phyloP scores from a whole-genome alignment of 495 filamentous ascomycete genomes.

The Melanomma pulvis-pyrius region DNA sequence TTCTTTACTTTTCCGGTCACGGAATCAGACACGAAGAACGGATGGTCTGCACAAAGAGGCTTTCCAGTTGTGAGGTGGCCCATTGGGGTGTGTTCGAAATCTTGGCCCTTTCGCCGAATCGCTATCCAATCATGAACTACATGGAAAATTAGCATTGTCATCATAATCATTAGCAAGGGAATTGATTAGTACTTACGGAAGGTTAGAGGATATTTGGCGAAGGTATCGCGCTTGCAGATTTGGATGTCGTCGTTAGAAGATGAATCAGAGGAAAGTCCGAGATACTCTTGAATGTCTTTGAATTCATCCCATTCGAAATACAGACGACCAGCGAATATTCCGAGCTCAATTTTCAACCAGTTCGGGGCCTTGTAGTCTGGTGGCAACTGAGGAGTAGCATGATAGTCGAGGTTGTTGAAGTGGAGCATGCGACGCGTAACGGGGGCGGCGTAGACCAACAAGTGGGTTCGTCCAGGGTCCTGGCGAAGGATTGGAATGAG shows the following conservation, averaged over 20 bases:
- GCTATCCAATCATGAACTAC: conserved; percentile 55
- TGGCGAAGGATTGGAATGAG: conserved; percentile 50
- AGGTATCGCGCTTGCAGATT: background rate
- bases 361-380: conserved; percentile 42
- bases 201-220: conserved; percentile 41
- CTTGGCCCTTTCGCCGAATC: conserved; percentile 55
- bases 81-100: conserved; percentile 59
- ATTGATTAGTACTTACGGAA: conserved; percentile 41
- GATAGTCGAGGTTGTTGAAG: conserved; percentile 56
- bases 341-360: conserved; percentile 57
- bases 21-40: conserved; percentile 47
- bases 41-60: conserved; percentile 47
- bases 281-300: conserved; percentile 31
- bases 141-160: background rate
- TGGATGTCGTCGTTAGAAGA: background rate
- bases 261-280: conserved; percentile 24
- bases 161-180: background rate
- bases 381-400: conserved; percentile 52
- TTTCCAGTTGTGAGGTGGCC: conserved; percentile 56
- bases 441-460: conserved; percentile 58
- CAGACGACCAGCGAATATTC: conserved; percentile 58
- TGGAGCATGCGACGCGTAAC: conserved; percentile 57
- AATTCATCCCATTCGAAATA: conserved; percentile 57
- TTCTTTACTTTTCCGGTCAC: too few relatives aligned
- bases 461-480: conserved; percentile 27